Evolutionary conservation across 306 rosid genomes (phyloP).

Genomic region (Sphenostylis stenocarpa): DNA sequence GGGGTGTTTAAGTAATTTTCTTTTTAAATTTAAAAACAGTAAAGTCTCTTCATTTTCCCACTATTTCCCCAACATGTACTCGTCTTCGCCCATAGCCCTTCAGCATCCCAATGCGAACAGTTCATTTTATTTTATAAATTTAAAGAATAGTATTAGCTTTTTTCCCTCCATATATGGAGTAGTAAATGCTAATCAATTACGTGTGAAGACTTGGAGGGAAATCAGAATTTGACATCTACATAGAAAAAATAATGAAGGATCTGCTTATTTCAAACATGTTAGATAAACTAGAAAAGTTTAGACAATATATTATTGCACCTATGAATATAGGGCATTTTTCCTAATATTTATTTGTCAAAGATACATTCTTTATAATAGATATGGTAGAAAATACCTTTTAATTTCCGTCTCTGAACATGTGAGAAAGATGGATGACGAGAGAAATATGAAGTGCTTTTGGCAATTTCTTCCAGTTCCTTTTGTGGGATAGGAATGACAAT

Average conservation of each 20-base stretch:
- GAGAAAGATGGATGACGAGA: background rate
- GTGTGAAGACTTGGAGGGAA: conserved; percentile 45
- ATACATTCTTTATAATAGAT: conserved; percentile 3
- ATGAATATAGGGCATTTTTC: background rate
- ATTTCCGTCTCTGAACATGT: conserved; percentile 5
- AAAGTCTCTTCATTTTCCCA: background rate
- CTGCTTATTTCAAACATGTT: conserved; percentile 37
- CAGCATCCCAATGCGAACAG: background rate
- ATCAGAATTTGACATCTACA: conserved; percentile 38
- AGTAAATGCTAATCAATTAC: conserved; percentile 26
- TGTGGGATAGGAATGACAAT: background rate
- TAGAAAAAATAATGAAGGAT: conserved; percentile 37
- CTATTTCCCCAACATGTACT: background rate
- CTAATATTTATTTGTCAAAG: background rate
- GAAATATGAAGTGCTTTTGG: background rate
- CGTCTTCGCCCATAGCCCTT: background rate
- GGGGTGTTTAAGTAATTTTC: background rate
- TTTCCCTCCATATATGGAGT: background rate
- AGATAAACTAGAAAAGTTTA: conserved; percentile 28
- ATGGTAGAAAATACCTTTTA: conserved; percentile 3
- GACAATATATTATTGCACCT: conserved; percentile 47
- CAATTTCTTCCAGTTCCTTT: background rate
- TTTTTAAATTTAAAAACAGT: background rate
- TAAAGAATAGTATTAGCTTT: background rate
- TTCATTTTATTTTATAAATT: background rate